These are phyloP conservation scores for Liquidambar formosana DNA, from an alignment of 164 flowering plant species.

Conservation along the genomic window DNA sequence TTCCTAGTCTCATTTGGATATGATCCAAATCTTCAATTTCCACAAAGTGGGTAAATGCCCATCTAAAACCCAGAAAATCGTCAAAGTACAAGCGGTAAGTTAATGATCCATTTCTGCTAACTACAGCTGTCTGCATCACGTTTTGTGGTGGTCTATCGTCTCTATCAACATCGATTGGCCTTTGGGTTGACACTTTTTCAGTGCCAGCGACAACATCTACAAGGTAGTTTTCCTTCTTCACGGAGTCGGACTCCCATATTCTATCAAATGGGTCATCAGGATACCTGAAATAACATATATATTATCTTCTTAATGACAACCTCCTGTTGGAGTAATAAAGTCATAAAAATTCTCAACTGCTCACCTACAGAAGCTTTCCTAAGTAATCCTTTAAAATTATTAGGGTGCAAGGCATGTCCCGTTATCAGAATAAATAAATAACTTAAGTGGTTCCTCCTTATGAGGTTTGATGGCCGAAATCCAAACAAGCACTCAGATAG, in stretches of 20 bases:
- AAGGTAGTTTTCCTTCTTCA: constrained; percentile 86
- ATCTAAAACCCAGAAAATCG: constrained; percentile 92
- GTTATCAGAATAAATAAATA: not conserved
- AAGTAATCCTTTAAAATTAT: not conserved
- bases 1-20: constrained; percentile 64
- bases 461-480: not conserved
- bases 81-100: constrained; percentile 90
- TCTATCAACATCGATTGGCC: constrained; percentile 54
- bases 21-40: constrained; percentile 89
- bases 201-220: constrained; percentile 97
- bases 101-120: constrained; percentile 78
- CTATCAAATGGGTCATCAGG: constrained; percentile 99
- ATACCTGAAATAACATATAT: constrained; percentile 55
- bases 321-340: not conserved
- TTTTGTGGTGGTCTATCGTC: constrained; percentile 83
- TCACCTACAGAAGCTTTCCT: not conserved
- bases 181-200: constrained; percentile 62
- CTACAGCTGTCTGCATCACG: constrained; percentile 99
- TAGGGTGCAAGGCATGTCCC: not conserved
- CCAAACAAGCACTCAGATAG: not conserved
- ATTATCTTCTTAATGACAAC: not conserved
- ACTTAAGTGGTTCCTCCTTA: not conserved
- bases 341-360: not conserved
- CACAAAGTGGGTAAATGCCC: constrained; percentile 92
- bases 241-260: constrained; percentile 88